Base-by-base conservation (phyloP, 1,284 basidiomycete species). In the Ceratobasidium sp. region DNA sequence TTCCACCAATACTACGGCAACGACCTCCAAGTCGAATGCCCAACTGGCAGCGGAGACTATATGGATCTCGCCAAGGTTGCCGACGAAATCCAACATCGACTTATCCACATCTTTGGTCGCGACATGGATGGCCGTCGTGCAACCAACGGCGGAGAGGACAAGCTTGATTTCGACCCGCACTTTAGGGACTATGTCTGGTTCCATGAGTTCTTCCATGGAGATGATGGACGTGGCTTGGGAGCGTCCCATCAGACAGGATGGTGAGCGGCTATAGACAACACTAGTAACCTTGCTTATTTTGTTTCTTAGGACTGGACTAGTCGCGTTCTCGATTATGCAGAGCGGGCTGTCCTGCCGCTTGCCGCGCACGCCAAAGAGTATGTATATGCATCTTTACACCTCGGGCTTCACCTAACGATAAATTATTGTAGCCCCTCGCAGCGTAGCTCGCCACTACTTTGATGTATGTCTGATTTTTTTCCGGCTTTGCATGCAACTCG, bases 191-290 rank as follows among this genome's bases (percentile, higher is more conserved):
- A 98, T 79, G 89, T 97, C 52, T 93, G 91, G 86, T 98, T 98
- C 85, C 92, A 96, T 80, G 96, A 97, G 91, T 98, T 93, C 85
- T 98, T 98, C 90, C 92, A 98, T 80, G 96, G 90, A 30, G 94
- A 98, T 78, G 90, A 86, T 74, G 97, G 96, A 10, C 88, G 90
- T 73, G 97, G 97, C 26, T 85, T 98, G 21, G 97, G 97, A 46
- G 97, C 97, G 0, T 96, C 94, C 4, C 97, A 99, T 83, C 97
- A 99, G 82, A 98, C 95, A 74, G 96, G 96, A 77, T 98, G 97
- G 94, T 91, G 78, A 76, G 86, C 79, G n/a, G n/a, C n/a, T n/a
- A n/a, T n/a, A n/a, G n/a, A n/a, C n/a, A n/a, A n/a, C n/a, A n/a
- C n/a, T n/a, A n/a, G n/a, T n/a, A n/a, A n/a, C n/a, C n/a, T 16